Conservation (phyloP, 2,329 filamentous ascomycete genomes). For the Fusarium tjaetaba region DNA sequence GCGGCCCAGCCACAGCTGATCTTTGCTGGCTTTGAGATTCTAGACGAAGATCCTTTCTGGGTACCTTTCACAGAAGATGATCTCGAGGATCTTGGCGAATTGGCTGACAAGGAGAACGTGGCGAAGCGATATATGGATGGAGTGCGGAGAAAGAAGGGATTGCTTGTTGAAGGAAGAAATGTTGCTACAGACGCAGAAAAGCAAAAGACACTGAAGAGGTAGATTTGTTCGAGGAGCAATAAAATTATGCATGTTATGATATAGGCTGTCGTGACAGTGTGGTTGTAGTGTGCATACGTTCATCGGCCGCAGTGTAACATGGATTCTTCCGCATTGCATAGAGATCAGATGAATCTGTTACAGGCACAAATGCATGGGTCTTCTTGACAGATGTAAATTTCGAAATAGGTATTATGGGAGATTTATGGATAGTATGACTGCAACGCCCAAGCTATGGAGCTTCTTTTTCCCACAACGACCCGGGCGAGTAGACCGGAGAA, state of each 20-base stretch:
- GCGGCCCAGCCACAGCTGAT: constrained; percentile 92
- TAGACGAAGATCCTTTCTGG: constrained; percentile 98
- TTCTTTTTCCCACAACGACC: background rate
- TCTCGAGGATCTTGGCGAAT: constrained; percentile 92
- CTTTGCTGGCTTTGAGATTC: constrained; percentile 90
- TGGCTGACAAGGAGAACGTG: constrained; percentile 94
- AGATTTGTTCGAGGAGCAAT: constrained; percentile 24
- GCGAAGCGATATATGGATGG: constrained; percentile 95
- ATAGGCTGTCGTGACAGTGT: background rate
- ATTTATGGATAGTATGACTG: background rate
- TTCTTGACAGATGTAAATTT: background rate
- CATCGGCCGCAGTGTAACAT: background rate
- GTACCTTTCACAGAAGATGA: constrained; percentile 97
- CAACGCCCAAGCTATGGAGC: background rate
- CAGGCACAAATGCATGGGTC: background rate
- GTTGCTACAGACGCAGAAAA: constrained; percentile 92
- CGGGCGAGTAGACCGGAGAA: background rate
- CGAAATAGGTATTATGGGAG: background rate
- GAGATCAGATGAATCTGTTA: background rate
- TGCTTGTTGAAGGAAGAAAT: constrained; percentile 82
- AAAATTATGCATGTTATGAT: constrained; percentile 20
- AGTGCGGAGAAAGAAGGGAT: constrained; percentile 85
- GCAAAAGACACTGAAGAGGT: constrained; percentile 76
- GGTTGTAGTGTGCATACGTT: background rate
- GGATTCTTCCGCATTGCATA: background rate